Conservation (phyloP, 1,139 yeast species). For the Zygosaccharomyces pseudobailii region DNA sequence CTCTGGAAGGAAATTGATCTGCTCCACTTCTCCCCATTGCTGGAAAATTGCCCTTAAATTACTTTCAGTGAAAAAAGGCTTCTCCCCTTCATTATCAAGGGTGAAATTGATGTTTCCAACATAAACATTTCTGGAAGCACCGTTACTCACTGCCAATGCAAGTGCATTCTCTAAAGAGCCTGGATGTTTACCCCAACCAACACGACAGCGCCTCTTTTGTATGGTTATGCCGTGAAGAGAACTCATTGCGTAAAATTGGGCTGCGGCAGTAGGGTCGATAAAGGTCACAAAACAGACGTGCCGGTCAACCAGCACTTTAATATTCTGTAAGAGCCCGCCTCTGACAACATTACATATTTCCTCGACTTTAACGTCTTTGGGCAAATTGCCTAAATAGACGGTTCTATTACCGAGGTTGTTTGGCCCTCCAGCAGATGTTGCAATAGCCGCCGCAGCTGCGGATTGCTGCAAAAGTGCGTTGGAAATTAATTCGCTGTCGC, state of each 20-base stretch:
- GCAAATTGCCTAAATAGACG: constrained; percentile 82
- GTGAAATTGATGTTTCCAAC: constrained; percentile 60
- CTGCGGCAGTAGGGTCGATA: constrained; percentile 87
- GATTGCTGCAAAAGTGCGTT: constrained; percentile 57
- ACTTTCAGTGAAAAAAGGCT: constrained; percentile 38
- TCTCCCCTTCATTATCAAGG: constrained; percentile 21
- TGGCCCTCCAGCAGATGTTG: constrained; percentile 75
- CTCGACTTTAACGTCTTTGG: constrained; percentile 79
- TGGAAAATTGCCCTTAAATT: constrained; percentile 70
- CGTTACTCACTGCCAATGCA: constrained; percentile 82
- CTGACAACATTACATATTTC: constrained; percentile 92
- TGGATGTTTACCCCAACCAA: constrained; percentile 96
- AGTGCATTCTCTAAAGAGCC: constrained; percentile 83
- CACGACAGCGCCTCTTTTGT: constrained; percentile 74
- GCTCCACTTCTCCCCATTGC: constrained; percentile 89
- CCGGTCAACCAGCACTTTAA: constrained; percentile 71
- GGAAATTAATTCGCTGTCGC: constrained; percentile 45
- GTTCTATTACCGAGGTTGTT: constrained; percentile 86
- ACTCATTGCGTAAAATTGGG: constrained; percentile 86
- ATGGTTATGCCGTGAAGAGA: constrained; percentile 77
- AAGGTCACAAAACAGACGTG: constrained; percentile 93
- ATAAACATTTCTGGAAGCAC: constrained; percentile 89
- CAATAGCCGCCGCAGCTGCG: constrained; percentile 74
- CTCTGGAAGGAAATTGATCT: constrained; percentile 77
- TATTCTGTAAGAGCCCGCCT: constrained; percentile 81